A percentile compares a stretch with the other conserved stretches of the same genome.
These are phyloP conservation scores for Metarhizium rileyi DNA, from an alignment of 2,329 filamentous ascomycete species.

Conservation along the genomic window DNA sequence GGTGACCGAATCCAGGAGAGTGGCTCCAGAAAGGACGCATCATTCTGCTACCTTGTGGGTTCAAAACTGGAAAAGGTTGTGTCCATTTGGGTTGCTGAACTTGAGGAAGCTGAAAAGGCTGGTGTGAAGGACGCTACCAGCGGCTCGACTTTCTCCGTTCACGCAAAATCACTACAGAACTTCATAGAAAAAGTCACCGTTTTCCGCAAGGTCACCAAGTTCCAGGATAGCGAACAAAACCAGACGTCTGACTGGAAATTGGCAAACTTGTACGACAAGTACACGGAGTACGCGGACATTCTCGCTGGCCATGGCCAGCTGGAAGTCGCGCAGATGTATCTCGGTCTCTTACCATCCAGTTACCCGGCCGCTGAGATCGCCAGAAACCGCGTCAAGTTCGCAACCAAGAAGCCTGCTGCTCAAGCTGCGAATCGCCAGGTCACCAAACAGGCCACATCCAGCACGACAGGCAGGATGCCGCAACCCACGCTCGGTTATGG, in stretches of 20 bases:
- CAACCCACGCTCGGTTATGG: conserved; percentile 37
- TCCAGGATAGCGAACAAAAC: conserved; percentile 66
- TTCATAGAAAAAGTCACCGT: conserved; percentile 98
- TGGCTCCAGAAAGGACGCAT: conserved; percentile 77
- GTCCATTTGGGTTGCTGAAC: conserved; percentile 82
- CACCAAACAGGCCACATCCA: conserved; percentile 13
- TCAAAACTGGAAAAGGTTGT: conserved; percentile 98
- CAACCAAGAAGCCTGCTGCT: conserved; percentile 47
- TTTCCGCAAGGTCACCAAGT: conserved; percentile 89
- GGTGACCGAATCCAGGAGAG: conserved; percentile 80
- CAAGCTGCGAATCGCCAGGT: conserved; percentile 17
- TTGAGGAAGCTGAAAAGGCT: conserved; percentile 73
- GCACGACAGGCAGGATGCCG: conserved; percentile 3
- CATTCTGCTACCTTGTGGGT: conserved; percentile 91
- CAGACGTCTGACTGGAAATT: conserved; percentile 82
- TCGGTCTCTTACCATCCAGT: conserved; percentile 71
- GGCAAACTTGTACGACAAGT: conserved; percentile 80
- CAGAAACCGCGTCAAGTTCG: conserved; percentile 73
- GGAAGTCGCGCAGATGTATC: conserved; percentile 78
- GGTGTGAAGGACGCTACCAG: conserved; percentile 58
- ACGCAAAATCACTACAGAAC: conserved; percentile 77
- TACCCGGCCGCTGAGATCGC: conserved; percentile 85
- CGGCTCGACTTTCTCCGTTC: conserved; percentile 83
- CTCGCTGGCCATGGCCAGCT: conserved; percentile 84
- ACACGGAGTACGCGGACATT: conserved; percentile 94